Evolutionary conservation across 352 stramenopile genomes (phyloP).

Genomic region (Blastocystis sp.): DNA sequence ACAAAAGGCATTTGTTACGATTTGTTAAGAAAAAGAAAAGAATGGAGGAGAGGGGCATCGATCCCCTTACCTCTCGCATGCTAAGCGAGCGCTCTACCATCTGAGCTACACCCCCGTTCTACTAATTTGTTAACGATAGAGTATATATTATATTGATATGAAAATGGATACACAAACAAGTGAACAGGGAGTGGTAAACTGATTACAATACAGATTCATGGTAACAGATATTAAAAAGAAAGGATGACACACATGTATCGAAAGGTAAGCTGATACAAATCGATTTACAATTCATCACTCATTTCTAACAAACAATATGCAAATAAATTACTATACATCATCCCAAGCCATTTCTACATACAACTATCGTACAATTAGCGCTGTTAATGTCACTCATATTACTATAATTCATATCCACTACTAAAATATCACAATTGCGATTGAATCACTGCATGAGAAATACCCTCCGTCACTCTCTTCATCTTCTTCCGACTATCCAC

Average conservation of each 20-base stretch:
- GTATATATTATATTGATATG: background rate
- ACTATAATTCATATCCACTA: background rate
- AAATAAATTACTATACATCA: too few relatives aligned
- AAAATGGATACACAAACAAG: background rate
- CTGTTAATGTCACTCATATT: background rate
- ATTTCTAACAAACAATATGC: too few relatives aligned
- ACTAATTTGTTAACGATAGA: background rate
- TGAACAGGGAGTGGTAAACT: background rate
- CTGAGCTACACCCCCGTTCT: too few relatives aligned
- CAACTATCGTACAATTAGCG: background rate
- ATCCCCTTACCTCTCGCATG: too few relatives aligned
- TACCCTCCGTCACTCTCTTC: background rate
- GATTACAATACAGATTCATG: background rate
- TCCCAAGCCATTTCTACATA: too few relatives aligned
- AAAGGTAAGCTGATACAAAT: too few relatives aligned
- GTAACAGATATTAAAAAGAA: too few relatives aligned
- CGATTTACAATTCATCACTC: too few relatives aligned
- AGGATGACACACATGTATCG: too few relatives aligned
- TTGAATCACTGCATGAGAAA: background rate
- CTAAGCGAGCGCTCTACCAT: too few relatives aligned
- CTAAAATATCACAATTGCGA: background rate
- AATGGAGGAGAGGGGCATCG: too few relatives aligned
- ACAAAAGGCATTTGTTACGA: slow-evolving; percentile 69
- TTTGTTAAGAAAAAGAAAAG: too few relatives aligned
- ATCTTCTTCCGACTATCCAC: background rate